Evolutionary conservation across 1,284 basidiomycete species (phyloP).

Genomic region (Omphalotus olearius): DNA sequence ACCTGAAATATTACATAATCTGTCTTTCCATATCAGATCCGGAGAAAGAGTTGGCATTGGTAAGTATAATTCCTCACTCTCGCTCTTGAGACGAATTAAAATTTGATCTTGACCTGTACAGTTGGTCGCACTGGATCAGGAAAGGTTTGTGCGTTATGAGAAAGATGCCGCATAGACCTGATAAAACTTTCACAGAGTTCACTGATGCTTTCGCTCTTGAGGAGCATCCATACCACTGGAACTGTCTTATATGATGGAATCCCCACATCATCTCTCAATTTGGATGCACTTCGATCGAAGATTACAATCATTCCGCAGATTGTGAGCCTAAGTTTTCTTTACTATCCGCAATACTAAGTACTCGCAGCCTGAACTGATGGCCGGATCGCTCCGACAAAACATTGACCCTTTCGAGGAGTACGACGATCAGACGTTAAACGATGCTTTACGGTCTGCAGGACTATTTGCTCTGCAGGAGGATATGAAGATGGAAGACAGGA

Average conservation of each 20-base stretch:
- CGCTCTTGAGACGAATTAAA: background rate
- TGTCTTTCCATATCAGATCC: constrained; percentile 40
- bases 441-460: constrained; percentile 51
- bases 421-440: constrained; percentile 61
- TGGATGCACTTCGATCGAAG: constrained; percentile 57
- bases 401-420: constrained; percentile 71
- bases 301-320: constrained; percentile 63
- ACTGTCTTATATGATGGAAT: constrained; percentile 49
- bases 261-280: constrained; percentile 46
- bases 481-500: constrained; percentile 38
- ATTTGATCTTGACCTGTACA: constrained; percentile 11
- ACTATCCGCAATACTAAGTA: background rate
- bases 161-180: constrained; percentile 15
- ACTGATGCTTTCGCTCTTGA: constrained; percentile 46
- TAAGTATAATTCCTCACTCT: constrained; percentile 13
- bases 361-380: constrained; percentile 59
- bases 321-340: constrained; percentile 23
- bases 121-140: constrained; percentile 63
- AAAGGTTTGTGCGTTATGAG: constrained; percentile 36
- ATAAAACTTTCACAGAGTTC: constrained; percentile 33
- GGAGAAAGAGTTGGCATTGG: constrained; percentile 48
- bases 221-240: constrained; percentile 58
- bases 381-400: constrained; percentile 54
- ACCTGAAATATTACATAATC: constrained; percentile 39
- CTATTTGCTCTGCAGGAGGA: constrained; percentile 44